phyloP scores from a whole-genome alignment of 768 basidiomycete species.

The Lepiota venenata region DNA sequence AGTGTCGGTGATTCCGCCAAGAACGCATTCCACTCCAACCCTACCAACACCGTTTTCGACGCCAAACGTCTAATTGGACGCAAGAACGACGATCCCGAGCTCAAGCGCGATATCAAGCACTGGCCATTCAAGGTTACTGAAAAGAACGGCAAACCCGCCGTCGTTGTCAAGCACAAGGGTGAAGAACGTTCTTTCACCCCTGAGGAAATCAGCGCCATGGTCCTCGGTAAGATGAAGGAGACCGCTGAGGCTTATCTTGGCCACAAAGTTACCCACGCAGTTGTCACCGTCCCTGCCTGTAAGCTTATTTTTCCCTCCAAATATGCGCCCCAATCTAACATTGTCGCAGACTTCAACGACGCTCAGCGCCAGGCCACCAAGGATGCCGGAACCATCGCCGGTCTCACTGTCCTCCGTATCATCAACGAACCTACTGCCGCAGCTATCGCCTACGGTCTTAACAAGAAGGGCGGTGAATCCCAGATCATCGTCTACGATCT shows the following conservation, averaged over 20 bases:
- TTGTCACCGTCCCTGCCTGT: constrained; percentile 98
- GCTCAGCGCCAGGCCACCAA: constrained; percentile 99
- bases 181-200: constrained; percentile 83
- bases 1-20: constrained; percentile 94
- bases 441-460: constrained; percentile 96
- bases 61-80: constrained; percentile 95
- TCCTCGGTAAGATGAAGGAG: constrained; percentile 98
- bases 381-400: constrained; percentile 94
- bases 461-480: constrained; percentile 92
- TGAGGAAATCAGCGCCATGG: constrained; percentile 95
- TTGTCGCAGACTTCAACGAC: constrained; percentile 84
- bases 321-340: constrained; percentile 9
- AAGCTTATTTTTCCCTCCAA: constrained; percentile 20
- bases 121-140: constrained; percentile 86
- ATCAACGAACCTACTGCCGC: constrained; percentile 98
- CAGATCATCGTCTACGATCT: constrained; percentile 98
- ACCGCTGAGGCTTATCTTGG: constrained; percentile 98
- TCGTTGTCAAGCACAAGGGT: constrained; percentile 76
- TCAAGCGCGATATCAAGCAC: constrained; percentile 83
- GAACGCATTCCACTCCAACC: constrained; percentile 92
- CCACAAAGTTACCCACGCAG: constrained; percentile 93
- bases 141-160: constrained; percentile 76
- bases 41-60: constrained; percentile 92
- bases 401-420: constrained; percentile 92
- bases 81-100: constrained; percentile 75